A percentile compares a stretch with the other conserved stretches of the same genome.
Conservation (phyloP, 2,329 filamentous ascomycete genomes). For the Epichloe brachyelytri region DNA sequence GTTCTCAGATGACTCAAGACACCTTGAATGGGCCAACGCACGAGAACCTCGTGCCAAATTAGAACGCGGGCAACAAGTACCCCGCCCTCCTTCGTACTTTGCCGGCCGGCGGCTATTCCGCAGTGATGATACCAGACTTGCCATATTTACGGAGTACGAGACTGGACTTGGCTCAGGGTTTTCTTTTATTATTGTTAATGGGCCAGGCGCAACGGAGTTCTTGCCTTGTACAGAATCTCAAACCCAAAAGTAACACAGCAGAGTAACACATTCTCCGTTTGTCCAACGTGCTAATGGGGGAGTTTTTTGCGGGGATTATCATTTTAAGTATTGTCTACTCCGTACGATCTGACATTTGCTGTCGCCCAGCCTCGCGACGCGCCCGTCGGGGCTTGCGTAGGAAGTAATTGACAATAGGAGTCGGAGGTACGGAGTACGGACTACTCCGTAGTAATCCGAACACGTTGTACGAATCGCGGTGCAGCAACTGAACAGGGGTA, state of each 20-base stretch:
- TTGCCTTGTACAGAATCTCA: neutral
- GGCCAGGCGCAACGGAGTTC: too few species aligned
- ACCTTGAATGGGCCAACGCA: neutral
- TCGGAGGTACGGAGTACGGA: neutral
- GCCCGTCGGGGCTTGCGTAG: neutral
- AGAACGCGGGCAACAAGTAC: neutral
- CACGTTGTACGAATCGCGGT: neutral
- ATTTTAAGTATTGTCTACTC: neutral
- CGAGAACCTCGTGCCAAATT: neutral
- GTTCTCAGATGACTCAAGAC: neutral
- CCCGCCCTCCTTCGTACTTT: too few species aligned
- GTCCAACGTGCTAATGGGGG: neutral
- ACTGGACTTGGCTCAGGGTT: too few species aligned
- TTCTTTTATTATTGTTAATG: too few species aligned
- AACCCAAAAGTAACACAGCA: neutral
- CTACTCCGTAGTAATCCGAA: neutral
- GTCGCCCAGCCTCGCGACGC: neutral
- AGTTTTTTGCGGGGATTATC: neutral
- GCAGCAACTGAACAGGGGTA: conserved; percentile 1
- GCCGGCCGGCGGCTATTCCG: too few species aligned
- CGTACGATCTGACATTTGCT: neutral
- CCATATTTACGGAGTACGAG: too few species aligned
- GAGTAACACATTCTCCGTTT: neutral
- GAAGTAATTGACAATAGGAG: neutral
- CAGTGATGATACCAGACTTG: too few species aligned